phyloP scores from a whole-genome alignment of 2,329 filamentous ascomycete genomes.

The Davidsoniella neocaledoniae region DNA sequence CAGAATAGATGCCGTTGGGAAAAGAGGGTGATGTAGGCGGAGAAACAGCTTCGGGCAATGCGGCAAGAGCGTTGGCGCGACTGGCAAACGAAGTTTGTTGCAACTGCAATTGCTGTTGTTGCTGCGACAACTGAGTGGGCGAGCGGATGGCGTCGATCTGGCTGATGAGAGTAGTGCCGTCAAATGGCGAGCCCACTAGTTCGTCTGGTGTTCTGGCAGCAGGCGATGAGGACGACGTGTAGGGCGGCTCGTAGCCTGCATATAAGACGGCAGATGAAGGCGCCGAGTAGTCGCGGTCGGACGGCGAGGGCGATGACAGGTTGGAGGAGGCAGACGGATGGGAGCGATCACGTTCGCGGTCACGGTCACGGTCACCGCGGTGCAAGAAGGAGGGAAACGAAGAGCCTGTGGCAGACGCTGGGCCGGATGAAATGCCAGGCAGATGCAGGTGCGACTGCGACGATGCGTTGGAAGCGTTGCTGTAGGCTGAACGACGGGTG shows the following conservation, averaged over 20 bases:
- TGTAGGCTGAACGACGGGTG: constrained; percentile 10
- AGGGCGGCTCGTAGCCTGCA: constrained; percentile 1
- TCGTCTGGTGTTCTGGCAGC: constrained; percentile 6
- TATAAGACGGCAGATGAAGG: constrained; percentile 10
- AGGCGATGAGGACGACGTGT: not conserved
- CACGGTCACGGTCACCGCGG: constrained; percentile 12
- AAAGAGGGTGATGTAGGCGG: constrained; percentile 7
- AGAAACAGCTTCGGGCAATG: constrained; percentile 10
- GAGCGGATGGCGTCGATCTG: constrained; percentile 10
- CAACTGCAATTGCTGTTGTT: constrained; percentile 1
- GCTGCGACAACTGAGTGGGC: constrained; percentile 1
- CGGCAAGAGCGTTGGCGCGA: constrained; percentile 11
- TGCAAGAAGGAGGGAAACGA: constrained; percentile 9
- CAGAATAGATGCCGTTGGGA: not conserved
- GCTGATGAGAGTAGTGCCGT: constrained; percentile 3
- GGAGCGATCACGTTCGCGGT: constrained; percentile 3
- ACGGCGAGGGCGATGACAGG: constrained; percentile 7
- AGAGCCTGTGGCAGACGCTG: constrained; percentile 16
- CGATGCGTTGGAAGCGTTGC: constrained; percentile 24
- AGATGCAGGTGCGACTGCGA: constrained; percentile 9
- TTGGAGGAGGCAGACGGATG: constrained; percentile 1
- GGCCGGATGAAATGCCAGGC: constrained; percentile 18
- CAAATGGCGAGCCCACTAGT: constrained; percentile 7
- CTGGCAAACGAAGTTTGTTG: constrained; percentile 9
- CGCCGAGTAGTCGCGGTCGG: constrained; percentile 11